Conservation (phyloP, 1,284 basidiomycete species). For the Rhodotorula sp. region DNA sequence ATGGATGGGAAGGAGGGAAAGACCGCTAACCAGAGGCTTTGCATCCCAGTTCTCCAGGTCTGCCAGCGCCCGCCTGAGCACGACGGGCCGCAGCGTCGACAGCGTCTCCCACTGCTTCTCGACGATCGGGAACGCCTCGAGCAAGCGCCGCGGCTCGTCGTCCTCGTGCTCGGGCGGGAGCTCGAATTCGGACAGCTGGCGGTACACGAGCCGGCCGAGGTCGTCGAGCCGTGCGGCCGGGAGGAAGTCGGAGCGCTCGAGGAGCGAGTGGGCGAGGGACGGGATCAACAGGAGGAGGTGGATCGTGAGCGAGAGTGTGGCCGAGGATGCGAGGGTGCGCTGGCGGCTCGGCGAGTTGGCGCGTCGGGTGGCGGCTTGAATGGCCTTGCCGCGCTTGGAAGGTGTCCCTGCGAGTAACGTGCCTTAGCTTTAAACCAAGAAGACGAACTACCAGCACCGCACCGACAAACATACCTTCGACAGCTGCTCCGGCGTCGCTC, state of each 20-base stretch:
- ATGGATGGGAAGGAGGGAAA: background rate
- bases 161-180: slow-evolving; percentile 22
- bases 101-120: slow-evolving; percentile 43
- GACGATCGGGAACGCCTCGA: slow-evolving; percentile 44
- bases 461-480: background rate
- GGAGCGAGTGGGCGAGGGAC: slow-evolving; percentile 41
- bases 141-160: background rate
- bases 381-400: background rate
- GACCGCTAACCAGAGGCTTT: slow-evolving; percentile 14
- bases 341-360: background rate
- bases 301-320: slow-evolving; percentile 38
- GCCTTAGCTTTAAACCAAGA: too few species aligned
- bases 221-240: slow-evolving; percentile 43
- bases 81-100: slow-evolving; percentile 27
- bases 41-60: slow-evolving; percentile 34
- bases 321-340: slow-evolving; percentile 19
- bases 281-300: slow-evolving; percentile 40
- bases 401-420: slow-evolving; percentile 10
- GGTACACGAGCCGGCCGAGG: slow-evolving; percentile 42
- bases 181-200: slow-evolving; percentile 31
- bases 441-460: too few species aligned
- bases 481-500: background rate
- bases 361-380: background rate
- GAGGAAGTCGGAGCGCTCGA: slow-evolving; percentile 41
- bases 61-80: slow-evolving; percentile 32